Evolutionary conservation across 306 rosid species (phyloP).

Genomic region (Sindora glabra): DNA sequence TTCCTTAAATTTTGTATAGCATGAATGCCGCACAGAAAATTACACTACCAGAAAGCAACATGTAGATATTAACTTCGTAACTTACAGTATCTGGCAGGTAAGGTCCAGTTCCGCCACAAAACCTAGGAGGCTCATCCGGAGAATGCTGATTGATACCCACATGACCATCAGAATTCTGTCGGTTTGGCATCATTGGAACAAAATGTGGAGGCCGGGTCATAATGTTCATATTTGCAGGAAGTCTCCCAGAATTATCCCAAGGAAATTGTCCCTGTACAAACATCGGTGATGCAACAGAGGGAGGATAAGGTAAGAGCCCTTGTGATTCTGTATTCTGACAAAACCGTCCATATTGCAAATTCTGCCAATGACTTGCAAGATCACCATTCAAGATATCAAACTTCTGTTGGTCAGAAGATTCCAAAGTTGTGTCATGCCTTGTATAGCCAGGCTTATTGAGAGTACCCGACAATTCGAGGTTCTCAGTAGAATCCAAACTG

Average conservation of each 20-base stretch:
- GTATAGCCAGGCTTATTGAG: constrained; percentile 37
- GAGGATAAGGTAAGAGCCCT: constrained; percentile 48
- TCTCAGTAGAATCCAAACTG: constrained; percentile 58
- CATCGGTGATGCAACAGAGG: constrained; percentile 67
- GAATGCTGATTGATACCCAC: constrained; percentile 57
- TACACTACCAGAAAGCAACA: neutral
- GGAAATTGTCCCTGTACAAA: constrained; percentile 78
- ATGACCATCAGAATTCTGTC: constrained; percentile 70
- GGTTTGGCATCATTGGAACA: constrained; percentile 71
- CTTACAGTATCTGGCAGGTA: constrained; percentile 97
- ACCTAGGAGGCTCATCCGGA: constrained; percentile 73
- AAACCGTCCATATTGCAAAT: constrained; percentile 67
- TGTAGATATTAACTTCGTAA: constrained; percentile 14
- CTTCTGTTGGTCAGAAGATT: constrained; percentile 42
- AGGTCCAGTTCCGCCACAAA: constrained; percentile 94
- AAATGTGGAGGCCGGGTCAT: constrained; percentile 52
- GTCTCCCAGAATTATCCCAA: constrained; percentile 97
- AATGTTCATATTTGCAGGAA: constrained; percentile 53
- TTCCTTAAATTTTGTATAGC: too few species aligned
- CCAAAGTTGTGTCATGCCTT: too few species aligned
- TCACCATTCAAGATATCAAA: constrained; percentile 84
- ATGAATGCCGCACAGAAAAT: neutral
- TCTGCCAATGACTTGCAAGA: constrained; percentile 74
- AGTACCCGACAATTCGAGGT: constrained; percentile 44
- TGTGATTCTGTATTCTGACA: constrained; percentile 66